Conservation (phyloP, 495 filamentous ascomycete genomes). For the Penicillium turbatum region DNA sequence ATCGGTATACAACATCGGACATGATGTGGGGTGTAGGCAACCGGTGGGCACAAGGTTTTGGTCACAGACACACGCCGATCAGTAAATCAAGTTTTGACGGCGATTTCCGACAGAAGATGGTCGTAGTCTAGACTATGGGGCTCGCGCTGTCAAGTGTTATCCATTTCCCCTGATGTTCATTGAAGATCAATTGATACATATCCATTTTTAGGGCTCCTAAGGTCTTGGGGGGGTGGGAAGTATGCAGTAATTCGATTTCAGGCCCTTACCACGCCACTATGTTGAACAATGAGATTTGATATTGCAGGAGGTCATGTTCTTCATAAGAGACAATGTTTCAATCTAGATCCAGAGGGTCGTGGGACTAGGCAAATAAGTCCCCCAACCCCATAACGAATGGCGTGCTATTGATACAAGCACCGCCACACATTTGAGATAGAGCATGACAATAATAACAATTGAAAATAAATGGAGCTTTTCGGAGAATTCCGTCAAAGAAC, state of each 20-base stretch:
- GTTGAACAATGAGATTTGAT: not conserved
- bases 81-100: not conserved
- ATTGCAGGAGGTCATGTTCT: not conserved
- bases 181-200: not conserved
- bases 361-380: too few relatives aligned
- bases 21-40: not conserved
- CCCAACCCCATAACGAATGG: not conserved
- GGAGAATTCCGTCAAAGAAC: not conserved
- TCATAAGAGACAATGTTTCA: too few relatives aligned
- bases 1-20: not conserved
- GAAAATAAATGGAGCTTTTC: not conserved
- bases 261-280: too few relatives aligned
- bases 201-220: not conserved
- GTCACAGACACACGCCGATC: conserved; percentile 1
- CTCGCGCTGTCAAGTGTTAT: not conserved
- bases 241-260: not conserved
- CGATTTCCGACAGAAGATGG: too few relatives aligned
- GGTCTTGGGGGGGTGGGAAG: not conserved
- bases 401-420: not conserved
- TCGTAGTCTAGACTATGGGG: not conserved
- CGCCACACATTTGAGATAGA: too few relatives aligned
- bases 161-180: not conserved
- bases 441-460: too few relatives aligned
- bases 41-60: not conserved
- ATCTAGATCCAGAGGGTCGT: too few relatives aligned